phyloP scores from a whole-genome alignment of 768 basidiomycete genomes.

The Rhizopogon vinicolor region DNA sequence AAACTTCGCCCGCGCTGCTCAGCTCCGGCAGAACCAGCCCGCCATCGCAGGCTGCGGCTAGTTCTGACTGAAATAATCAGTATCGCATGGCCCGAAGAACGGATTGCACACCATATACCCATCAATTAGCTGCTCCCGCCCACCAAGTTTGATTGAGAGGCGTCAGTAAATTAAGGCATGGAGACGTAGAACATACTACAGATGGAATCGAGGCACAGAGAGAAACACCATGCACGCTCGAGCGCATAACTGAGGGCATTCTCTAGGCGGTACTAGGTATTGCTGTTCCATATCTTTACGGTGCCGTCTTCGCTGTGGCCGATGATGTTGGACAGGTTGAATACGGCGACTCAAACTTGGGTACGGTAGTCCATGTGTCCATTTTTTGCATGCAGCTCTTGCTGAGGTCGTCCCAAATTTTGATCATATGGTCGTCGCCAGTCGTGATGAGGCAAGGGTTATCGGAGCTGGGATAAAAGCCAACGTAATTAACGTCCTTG shows the following conservation, averaged over 20 bases:
- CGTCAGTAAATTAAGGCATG: conserved; percentile 1
- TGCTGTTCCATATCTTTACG: conserved; percentile 96
- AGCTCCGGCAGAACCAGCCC: too few relatives aligned
- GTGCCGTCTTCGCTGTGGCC: conserved; percentile 97
- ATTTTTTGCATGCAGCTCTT: conserved; percentile 98
- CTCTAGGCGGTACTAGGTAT: conserved; percentile 86
- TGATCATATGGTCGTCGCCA: conserved; percentile 96
- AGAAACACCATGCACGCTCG: conserved; percentile 93
- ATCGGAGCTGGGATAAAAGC: conserved; percentile 97
- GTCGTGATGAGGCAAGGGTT: conserved; percentile 96
- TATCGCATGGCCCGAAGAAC: too few relatives aligned
- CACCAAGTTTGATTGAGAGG: conserved; percentile 66
- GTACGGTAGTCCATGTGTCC: conserved; percentile 91
- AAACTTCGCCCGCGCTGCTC: too few relatives aligned
- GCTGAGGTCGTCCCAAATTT: conserved; percentile 98
- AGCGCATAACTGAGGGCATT: conserved; percentile 89
- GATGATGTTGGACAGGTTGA: conserved; percentile 88
- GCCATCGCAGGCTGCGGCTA: too few relatives aligned
- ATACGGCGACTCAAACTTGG: conserved; percentile 92
- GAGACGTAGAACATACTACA: not conserved
- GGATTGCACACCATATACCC: too few relatives aligned
- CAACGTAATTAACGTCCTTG: conserved; percentile 98
- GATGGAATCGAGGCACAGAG: conserved; percentile 61
- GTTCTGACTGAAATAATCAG: too few relatives aligned
- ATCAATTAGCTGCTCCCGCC: too few relatives aligned